Evolutionary conservation across 1,284 basidiomycete species (phyloP), one percentile per base, ranked within the genome.

Genomic region (Ceratobasidium sp.): DNA sequence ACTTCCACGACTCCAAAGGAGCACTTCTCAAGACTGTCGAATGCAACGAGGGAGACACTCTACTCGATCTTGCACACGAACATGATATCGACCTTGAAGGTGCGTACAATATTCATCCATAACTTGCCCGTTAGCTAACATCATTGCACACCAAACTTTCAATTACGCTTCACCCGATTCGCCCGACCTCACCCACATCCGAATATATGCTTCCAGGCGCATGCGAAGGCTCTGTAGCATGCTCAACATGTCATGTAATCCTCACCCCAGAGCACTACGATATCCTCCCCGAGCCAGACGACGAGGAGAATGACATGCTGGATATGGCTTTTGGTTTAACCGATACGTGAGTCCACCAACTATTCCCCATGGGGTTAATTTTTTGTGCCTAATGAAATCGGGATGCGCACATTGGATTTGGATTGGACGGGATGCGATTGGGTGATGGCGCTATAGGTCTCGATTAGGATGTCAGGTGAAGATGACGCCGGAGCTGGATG

Each of bases 231-330:
- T 98, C 95, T 0, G 89, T 98, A 70, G 98, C 97, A 23, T 99
- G 97, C 81, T 98, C 96, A 32, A 99, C 98, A 46, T 99, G 98
- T 81, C 97, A 99, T 81, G 90, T 98, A 73, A 95, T 98, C 72
- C 86, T 98, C 54, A 87, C 91, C 59, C 89, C 89, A 11, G 89
- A 95, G 77, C 85, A 90, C 74, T 98, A 95, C 80, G 94, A 98
- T 81, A 79, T 87, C 59, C 85, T 98, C 1, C 91, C 93, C 1
- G 96, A 98, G 79, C 95, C 97, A 0, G 92, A 93, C 73, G 97
- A 99, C 77, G 97, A 99, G 80, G 97, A 99, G 83, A 98, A 96
- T 79, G 95, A 97, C 78, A 98, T 98, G 96, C 86, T 99, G 47
- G 97, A 99, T 82, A 91, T 99, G 84, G 98, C 97, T 0, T 99